These are phyloP conservation scores for Spirogloea muscicola DNA, from an alignment of 139 green algal genomes.

Conservation along the genomic window DNA sequence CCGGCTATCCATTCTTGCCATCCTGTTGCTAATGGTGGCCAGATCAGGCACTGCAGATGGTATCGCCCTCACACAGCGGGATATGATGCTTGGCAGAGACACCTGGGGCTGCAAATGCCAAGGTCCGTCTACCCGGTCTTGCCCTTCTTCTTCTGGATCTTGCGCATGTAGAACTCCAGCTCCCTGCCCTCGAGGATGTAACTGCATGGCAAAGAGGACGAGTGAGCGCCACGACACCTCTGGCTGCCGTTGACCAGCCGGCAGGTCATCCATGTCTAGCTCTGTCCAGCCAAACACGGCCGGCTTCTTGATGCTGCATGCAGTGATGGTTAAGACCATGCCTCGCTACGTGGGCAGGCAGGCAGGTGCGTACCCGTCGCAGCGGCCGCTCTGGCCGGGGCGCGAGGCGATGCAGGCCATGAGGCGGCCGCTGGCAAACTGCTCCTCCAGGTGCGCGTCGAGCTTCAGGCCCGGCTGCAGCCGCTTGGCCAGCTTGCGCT, in stretches of 20 bases:
- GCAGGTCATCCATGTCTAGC: no score
- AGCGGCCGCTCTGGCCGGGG: constrained; percentile 76
- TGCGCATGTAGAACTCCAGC: constrained; percentile 88
- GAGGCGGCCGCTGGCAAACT: constrained; percentile 87
- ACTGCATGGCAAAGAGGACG: constrained; percentile 30
- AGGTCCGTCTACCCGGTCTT: no score
- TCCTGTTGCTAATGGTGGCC: no score
- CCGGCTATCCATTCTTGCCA: no score
- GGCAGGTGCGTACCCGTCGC: constrained; percentile 60
- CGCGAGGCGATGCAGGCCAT: constrained; percentile 73
- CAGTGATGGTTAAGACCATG: no score
- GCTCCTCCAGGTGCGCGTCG: constrained; percentile 78
- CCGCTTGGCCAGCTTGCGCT: constrained; percentile 80
- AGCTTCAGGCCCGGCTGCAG: constrained; percentile 63
- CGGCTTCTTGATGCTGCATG: no score
- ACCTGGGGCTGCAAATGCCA: no score
- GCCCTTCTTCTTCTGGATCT: constrained; percentile 88
- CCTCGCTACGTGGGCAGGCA: background rate
- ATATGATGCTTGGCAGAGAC: no score
- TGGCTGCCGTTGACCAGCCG: no score
- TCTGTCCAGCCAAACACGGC: no score
- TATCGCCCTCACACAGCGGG: no score
- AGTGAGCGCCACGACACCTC: constrained; percentile 15
- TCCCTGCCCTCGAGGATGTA: constrained; percentile 92
- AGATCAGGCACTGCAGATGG: no score